Percentiles rank a stretch among this genome's conserved stretches.
phyloP scores from a whole-genome alignment of 2,329 filamentous ascomycete species.

The Botrytis aclada region DNA sequence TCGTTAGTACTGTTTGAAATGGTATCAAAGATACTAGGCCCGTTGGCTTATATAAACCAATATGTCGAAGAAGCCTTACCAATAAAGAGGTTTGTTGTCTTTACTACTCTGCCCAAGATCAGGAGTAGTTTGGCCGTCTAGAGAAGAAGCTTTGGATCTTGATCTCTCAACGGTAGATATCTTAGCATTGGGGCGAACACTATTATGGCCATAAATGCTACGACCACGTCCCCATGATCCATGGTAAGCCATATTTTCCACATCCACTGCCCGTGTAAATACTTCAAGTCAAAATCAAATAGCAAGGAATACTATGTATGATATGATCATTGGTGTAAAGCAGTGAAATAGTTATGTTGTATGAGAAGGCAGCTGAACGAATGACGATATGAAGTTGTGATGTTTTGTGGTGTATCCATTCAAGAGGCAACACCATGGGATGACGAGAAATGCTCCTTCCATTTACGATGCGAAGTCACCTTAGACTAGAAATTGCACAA shows the following conservation, averaged over 20 bases:
- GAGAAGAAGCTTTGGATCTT: conserved; percentile 11
- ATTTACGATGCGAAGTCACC: neutral
- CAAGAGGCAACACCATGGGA: neutral
- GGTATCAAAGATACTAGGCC: neutral
- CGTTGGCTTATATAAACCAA: neutral
- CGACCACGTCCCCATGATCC: conserved; percentile 6
- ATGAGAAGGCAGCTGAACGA: neutral
- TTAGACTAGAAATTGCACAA: neutral
- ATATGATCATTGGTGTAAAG: neutral
- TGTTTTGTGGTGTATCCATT: neutral
- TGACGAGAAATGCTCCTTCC: neutral
- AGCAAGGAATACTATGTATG: conserved; percentile 3
- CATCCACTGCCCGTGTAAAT: neutral
- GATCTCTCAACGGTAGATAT: neutral
- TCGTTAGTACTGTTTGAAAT: neutral
- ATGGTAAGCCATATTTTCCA: conserved; percentile 12
- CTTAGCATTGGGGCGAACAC: neutral
- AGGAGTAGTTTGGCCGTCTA: neutral
- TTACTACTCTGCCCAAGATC: neutral
- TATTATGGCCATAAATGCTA: neutral
- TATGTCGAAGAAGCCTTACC: neutral
- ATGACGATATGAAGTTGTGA: neutral
- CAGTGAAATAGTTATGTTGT: conserved; percentile 14
- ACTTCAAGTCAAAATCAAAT: conserved; percentile 8
- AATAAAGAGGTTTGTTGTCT: neutral